Evolutionary conservation across 2,329 filamentous ascomycete genomes (phyloP), one percentile per base, ranked within the genome.

Genomic region (Alternaria burnsii): DNA sequence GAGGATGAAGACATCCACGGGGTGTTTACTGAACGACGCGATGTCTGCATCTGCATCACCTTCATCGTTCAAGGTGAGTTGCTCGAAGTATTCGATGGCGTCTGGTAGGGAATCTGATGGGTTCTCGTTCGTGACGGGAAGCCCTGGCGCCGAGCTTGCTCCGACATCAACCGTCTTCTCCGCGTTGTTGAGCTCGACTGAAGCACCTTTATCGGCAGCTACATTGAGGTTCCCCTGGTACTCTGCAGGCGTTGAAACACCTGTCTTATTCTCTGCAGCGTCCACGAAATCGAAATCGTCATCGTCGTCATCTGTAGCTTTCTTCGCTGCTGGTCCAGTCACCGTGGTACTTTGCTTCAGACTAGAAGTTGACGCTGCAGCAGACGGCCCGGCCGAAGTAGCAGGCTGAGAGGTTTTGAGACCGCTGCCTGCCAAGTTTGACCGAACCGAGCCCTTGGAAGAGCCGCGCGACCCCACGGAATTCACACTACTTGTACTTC

Each of bases 1-100:
- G 76, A 97, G 93, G 38, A 97, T 89, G 75, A 97, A 99, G 22
- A 90, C 81, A 76, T 98, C 94, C 18, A 94, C 87, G 0, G 91
- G 88, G 61, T 94, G 88, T 4, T 77, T 73, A 38, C 86, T 88
- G 67, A 94, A 90, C 2, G 88, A 81, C 5, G 88, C 84, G 1
- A 87, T 86, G 61, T 90, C 88, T 7, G 85, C 81, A 32, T 86
- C 85, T 59, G 85, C 69, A 40, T 78, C 73, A 10, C 76, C 62
- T 7, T 66, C 65, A 12, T 76, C 69, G 30, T 70, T 68, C 26
- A 77, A 50, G 1, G 72, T 70, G 7, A 79, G 66, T 8, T 71
- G 59, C 42, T 76, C 72, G 18, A 79, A 74, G 14, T 77, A 74
- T 36, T 76, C 70, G 9, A 72, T 65, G 10, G 66, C 52, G 16